Percentiles rank a stretch among this genome's conserved stretches.
These are phyloP conservation scores for Fusarium nygamai DNA, from an alignment of 2,329 filamentous ascomycete genomes.

Conservation along the genomic window DNA sequence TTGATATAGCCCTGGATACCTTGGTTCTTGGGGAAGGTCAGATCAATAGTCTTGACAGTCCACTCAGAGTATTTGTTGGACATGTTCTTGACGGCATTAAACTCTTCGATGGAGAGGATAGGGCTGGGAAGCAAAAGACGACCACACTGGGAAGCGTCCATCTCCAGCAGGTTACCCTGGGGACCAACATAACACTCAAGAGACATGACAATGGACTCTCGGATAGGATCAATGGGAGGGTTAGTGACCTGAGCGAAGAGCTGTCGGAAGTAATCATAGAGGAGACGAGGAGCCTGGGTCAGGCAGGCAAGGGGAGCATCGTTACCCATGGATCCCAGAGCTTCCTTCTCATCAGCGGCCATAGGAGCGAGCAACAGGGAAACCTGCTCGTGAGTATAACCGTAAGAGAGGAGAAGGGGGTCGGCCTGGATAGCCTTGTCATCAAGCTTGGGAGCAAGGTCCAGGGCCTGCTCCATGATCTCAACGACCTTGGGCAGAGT, in stretches of 20 bases:
- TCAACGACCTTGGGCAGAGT: slow-evolving; percentile 80
- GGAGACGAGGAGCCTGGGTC: slow-evolving; percentile 85
- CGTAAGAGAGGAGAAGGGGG: slow-evolving; percentile 83
- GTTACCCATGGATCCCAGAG: slow-evolving; percentile 97
- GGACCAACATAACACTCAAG: slow-evolving; percentile 95
- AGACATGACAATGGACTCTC: slow-evolving; percentile 98
- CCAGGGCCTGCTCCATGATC: slow-evolving; percentile 66
- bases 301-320: slow-evolving; percentile 93
- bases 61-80: slow-evolving; percentile 77
- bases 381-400: slow-evolving; percentile 96
- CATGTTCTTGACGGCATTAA: slow-evolving; percentile 87
- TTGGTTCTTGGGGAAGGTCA: slow-evolving; percentile 89
- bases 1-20: slow-evolving; percentile 86
- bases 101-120: slow-evolving; percentile 88
- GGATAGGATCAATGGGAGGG: slow-evolving; percentile 95
- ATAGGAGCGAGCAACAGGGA: slow-evolving; percentile 91
- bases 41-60: slow-evolving; percentile 90
- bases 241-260: slow-evolving; percentile 98
- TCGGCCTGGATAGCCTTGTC: slow-evolving; percentile 82
- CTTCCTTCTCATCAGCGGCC: slow-evolving; percentile 97
- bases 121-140: slow-evolving; percentile 88
- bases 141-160: slow-evolving; percentile 89
- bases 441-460: slow-evolving; percentile 75
- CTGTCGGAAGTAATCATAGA: slow-evolving; percentile 97
- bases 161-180: slow-evolving; percentile 93